Evolutionary conservation across 805 yeast genomes (phyloP), one percentile per base, ranked within the genome.

Genomic region (Ogataea pini): DNA sequence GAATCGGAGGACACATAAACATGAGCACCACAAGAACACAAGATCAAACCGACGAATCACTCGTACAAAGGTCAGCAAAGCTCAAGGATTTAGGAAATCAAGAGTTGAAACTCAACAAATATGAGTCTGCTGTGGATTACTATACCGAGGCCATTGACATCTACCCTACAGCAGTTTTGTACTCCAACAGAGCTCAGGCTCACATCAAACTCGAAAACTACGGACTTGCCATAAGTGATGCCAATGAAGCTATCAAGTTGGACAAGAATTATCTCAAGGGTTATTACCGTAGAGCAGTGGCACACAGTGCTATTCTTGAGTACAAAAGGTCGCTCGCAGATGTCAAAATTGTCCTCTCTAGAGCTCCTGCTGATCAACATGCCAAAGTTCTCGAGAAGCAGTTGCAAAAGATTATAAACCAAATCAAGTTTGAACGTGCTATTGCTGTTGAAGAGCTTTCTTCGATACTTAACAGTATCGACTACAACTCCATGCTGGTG

Each of bases 171-270:
- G 80, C 87, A 2, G 76, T 83, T 27, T 82, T 85, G 53, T 89
- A 74, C 62, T 84, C 96, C 8, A 92, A 92, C 68, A 76, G 97
- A 54, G 97, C 98, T 0, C 90, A 89, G 64, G 96, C 89, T 1
- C 85, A 90, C 57, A 81, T 92, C 61, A 88, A 89, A 60, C 66
- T 83, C 47, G 99, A 92, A 64, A 85, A 84, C 59, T 91, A 85
- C 64, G 98, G 97, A 3, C 73, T 80, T 46, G 96, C 97, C 0
- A 77, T 91, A 2, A 72, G 67, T n/a, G 97, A 91, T 64, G 83
- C 96, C 57, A 78, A 83, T 28, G 69, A 71, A 37, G 88, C 97
- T 1, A 75, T 94, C 37, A 77, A 75, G 41, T 60, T 84, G 8
- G 89, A 92, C 62, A 77, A 83, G 1, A 62, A 70, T 16, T 86